Evolutionary conservation across 192 early-diverging fungal species (phyloP).

Genomic region (Coemansia sp.): DNA sequence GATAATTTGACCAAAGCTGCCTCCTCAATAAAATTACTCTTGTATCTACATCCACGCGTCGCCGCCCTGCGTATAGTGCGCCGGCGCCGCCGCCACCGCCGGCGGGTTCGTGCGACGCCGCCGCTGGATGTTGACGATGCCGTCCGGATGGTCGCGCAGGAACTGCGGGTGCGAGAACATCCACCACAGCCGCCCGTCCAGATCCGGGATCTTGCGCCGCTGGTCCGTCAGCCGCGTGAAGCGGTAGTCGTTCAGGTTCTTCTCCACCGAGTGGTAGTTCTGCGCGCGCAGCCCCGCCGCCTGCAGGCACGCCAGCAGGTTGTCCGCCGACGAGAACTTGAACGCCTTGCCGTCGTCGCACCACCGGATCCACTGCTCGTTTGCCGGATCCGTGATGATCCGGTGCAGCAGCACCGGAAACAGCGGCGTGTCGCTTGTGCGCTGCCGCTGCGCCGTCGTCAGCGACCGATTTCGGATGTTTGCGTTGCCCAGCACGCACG

Average conservation of each 20-base stretch:
- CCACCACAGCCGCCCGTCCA: slow-evolving; percentile 46
- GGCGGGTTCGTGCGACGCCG: slow-evolving; percentile 46
- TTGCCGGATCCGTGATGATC: slow-evolving; percentile 42
- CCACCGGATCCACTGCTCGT: slow-evolving; percentile 50
- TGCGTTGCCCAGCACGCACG: slow-evolving; percentile 40
- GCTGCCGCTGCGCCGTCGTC: slow-evolving; percentile 40
- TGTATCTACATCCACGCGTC: slow-evolving; percentile 38
- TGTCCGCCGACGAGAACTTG: slow-evolving; percentile 47
- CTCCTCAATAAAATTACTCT: too few relatives aligned
- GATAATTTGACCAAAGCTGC: too few relatives aligned
- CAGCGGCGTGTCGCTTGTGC: slow-evolving; percentile 49
- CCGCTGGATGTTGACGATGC: slow-evolving; percentile 47
- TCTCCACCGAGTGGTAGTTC: slow-evolving; percentile 50
- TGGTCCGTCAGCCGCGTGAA: slow-evolving; percentile 45
- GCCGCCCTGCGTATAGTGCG: slow-evolving; percentile 5
- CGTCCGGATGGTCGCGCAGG: slow-evolving; percentile 35
- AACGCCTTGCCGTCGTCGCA: slow-evolving; percentile 47
- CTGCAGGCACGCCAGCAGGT: slow-evolving; percentile 35
- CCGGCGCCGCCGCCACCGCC: slow-evolving; percentile 12
- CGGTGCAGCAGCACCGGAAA: slow-evolving; percentile 48
- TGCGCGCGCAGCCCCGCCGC: slow-evolving; percentile 45
- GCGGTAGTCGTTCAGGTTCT: slow-evolving; percentile 51
- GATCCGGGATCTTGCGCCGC: slow-evolving; percentile 41
- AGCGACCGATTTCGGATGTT: slow-evolving; percentile 48
- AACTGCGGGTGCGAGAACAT: slow-evolving; percentile 50